Evolutionary conservation across 495 filamentous ascomycete genomes (phyloP).

Genomic region (Delitschia confertaspora): DNA sequence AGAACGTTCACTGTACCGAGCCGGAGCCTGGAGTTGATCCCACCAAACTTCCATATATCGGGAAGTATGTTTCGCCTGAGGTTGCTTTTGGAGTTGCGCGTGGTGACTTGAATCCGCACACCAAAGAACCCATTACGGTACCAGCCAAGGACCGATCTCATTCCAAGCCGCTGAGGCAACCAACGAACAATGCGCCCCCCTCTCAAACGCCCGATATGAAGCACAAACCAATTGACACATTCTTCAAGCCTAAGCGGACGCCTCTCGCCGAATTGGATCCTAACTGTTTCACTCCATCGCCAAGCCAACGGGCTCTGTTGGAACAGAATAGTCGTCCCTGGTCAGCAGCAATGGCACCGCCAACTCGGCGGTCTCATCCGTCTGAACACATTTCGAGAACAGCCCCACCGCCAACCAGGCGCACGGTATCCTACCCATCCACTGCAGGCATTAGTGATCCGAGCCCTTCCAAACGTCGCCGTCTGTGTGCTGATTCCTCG

Average conservation of each 20-base stretch:
- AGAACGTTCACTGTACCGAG: conserved; percentile 63
- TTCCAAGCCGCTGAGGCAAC: conserved; percentile 21
- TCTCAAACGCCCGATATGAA: conserved; percentile 48
- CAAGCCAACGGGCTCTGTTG: conserved; percentile 55
- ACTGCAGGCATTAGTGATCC: conserved; percentile 34
- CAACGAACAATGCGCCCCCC: conserved; percentile 17
- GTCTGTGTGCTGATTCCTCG: conserved; percentile 52
- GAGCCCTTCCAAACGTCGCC: conserved; percentile 51
- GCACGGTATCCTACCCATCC: conserved; percentile 14
- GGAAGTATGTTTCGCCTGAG: conserved; percentile 55
- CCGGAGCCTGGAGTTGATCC: conserved; percentile 51
- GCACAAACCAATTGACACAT: conserved; percentile 60
- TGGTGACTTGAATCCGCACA: conserved; percentile 84
- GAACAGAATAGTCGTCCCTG: conserved; percentile 39
- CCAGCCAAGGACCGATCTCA: conserved; percentile 5
- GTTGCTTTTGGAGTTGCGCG: conserved; percentile 67
- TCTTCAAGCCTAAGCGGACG: conserved; percentile 66
- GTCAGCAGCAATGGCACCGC: conserved; percentile 36
- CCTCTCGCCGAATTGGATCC: conserved; percentile 81
- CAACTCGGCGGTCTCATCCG: conserved; percentile 14
- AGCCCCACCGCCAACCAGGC: conserved; percentile 33
- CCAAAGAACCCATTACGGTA: conserved; percentile 46
- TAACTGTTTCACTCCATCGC: conserved; percentile 69
- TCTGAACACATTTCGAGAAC: conserved; percentile 29
- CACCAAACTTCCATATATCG: conserved; percentile 69